A percentile compares a stretch with the other conserved stretches of the same genome.
Evolutionary conservation across 148 eudicot genomes (phyloP).

Genomic region (Rheum nobile): DNA sequence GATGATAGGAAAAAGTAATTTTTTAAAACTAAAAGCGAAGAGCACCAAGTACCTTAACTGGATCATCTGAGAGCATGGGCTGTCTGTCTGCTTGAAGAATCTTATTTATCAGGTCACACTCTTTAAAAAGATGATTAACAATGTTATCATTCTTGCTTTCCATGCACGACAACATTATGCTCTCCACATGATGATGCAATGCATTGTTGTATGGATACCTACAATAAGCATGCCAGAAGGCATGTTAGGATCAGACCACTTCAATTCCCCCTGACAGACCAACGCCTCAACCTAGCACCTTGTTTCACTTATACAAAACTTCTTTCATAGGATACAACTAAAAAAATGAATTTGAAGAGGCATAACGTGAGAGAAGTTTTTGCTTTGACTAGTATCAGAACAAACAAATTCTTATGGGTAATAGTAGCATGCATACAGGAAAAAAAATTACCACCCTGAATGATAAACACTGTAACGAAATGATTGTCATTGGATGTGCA

Average conservation of each 20-base stretch:
- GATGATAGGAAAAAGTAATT: not conserved
- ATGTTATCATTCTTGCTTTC: slow-evolving; percentile 60
- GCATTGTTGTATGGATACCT: slow-evolving; percentile 95
- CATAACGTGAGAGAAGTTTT: not conserved
- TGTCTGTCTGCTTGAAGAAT: slow-evolving; percentile 63
- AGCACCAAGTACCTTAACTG: slow-evolving; percentile 33
- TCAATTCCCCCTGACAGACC: not conserved
- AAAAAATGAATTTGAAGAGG: not conserved
- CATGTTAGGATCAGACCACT: not conserved
- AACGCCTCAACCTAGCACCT: not conserved
- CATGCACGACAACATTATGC: slow-evolving; percentile 73
- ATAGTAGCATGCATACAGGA: not conserved
- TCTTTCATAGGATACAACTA: not conserved
- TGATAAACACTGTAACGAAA: not conserved
- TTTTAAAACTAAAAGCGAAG: not conserved
- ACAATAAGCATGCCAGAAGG: not conserved
- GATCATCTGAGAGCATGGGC: slow-evolving; percentile 44
- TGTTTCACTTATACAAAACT: not conserved
- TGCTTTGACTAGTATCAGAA: not conserved
- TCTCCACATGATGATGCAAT: slow-evolving; percentile 96
- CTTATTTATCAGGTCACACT: slow-evolving; percentile 54
- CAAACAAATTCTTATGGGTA: not conserved
- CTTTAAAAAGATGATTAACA: slow-evolving; percentile 54
- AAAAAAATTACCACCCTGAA: not conserved
- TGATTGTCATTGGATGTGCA: not conserved